phyloP scores from a whole-genome alignment of 1,284 basidiomycete genomes.

The Agaricales sp. region DNA sequence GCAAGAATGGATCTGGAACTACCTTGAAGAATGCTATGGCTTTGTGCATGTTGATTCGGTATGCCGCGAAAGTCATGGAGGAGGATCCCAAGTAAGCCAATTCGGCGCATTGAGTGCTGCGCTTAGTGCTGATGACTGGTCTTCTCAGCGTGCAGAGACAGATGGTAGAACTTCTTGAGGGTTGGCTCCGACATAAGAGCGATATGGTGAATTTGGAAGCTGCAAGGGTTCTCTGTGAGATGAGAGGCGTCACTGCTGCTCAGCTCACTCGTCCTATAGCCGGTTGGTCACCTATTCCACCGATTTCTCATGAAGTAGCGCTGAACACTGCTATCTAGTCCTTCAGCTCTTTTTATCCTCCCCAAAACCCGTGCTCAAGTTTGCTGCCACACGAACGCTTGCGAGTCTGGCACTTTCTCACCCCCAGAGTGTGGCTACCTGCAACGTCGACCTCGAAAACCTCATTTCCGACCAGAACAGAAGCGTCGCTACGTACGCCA shows the following conservation, averaged over 20 bases:
- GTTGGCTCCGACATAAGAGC: constrained; percentile 96
- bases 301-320: constrained; percentile 6
- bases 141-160: constrained; percentile 70
- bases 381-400: constrained; percentile 94
- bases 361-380: constrained; percentile 90
- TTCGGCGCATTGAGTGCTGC: constrained; percentile 4
- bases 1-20: constrained; percentile 74
- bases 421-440: constrained; percentile 80
- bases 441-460: constrained; percentile 97
- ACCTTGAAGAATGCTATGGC: constrained; percentile 94
- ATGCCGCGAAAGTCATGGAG: constrained; percentile 95
- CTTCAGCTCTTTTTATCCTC: constrained; percentile 91
- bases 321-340: constrained; percentile 34
- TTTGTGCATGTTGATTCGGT: constrained; percentile 98
- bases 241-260: constrained; percentile 70
- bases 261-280: constrained; percentile 86
- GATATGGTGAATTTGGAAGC: constrained; percentile 99
- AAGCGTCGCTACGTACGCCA: constrained; percentile 96
- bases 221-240: constrained; percentile 94
- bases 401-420: constrained; percentile 80
- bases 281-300: constrained; percentile 38
- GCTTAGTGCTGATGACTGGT: constrained; percentile 3
- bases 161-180: constrained; percentile 92
- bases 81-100: constrained; percentile 88
- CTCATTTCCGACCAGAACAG: constrained; percentile 95